A percentile compares a stretch with the other conserved stretches of the same genome.
Conservation (phyloP, 345 rosid species). For the Citrus cavaleriei region DNA sequence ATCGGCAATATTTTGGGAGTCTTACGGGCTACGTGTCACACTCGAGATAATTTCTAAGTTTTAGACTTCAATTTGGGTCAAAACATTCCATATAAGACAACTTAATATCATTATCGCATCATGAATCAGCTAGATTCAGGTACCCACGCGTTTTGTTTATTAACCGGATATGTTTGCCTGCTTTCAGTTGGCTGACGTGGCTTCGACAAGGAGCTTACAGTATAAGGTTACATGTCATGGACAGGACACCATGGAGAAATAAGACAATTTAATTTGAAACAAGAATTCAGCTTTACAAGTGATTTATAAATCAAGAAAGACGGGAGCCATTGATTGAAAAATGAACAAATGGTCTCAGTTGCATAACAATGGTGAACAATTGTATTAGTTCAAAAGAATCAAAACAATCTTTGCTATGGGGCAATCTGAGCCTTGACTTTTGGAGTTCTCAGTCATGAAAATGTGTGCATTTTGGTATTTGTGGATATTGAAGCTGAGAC, state of each 20-base stretch:
- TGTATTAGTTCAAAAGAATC: constrained; percentile 21
- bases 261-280: background rate
- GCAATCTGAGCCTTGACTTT: constrained; percentile 13
- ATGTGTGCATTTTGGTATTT: background rate
- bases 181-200: background rate
- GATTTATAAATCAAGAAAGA: constrained; percentile 21
- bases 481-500: background rate
- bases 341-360: constrained; percentile 33
- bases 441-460: background rate
- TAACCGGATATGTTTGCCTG: background rate
- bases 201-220: background rate
- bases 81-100: background rate
- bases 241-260: too few species aligned
- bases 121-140: background rate
- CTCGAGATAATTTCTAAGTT: background rate
- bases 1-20: background rate
- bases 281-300: background rate
- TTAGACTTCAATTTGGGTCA: background rate
- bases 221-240: background rate
- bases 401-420: constrained; percentile 11
- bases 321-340: constrained; percentile 18
- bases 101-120: background rate
- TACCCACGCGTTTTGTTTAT: background rate
- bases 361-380: constrained; percentile 35
- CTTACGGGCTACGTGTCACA: background rate